Percentiles rank a stretch among this genome's conserved stretches.
phyloP scores from a whole-genome alignment of 2,329 filamentous ascomycete species.

The Dothistroma pini region DNA sequence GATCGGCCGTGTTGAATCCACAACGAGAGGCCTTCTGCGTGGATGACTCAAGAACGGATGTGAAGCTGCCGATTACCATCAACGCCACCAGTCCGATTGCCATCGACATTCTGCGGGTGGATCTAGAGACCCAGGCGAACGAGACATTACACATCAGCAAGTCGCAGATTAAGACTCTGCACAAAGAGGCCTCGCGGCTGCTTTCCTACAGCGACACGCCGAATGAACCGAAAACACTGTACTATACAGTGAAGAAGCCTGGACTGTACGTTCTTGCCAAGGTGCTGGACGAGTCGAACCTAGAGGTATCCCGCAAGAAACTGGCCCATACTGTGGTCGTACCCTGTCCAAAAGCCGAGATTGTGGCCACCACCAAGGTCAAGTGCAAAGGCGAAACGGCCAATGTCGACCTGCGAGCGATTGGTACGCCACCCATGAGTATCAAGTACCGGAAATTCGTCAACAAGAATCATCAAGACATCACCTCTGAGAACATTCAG shows the following conservation, averaged over 20 bases:
- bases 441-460: conserved; percentile 88
- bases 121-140: conserved; percentile 74
- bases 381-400: conserved; percentile 87
- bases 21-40: conserved; percentile 78
- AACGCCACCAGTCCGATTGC: conserved; percentile 88
- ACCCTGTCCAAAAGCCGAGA: conserved; percentile 73
- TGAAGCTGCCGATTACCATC: conserved; percentile 78
- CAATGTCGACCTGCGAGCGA: conserved; percentile 74
- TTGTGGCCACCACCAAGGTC: conserved; percentile 62
- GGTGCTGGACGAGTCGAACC: conserved; percentile 88
- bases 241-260: conserved; percentile 75
- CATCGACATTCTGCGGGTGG: conserved; percentile 83
- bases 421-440: conserved; percentile 85
- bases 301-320: conserved; percentile 55
- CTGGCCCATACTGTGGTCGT: conserved; percentile 88
- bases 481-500: conserved; percentile 89
- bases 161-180: conserved; percentile 71
- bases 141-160: conserved; percentile 74
- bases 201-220: conserved; percentile 45
- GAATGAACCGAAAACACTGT: conserved; percentile 49
- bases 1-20: conserved; percentile 82
- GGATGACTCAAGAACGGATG: conserved; percentile 57
- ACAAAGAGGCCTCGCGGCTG: conserved; percentile 64
- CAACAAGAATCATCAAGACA: conserved; percentile 77
- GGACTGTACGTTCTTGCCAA: conserved; percentile 82